Base-by-base conservation (phyloP, 2,329 filamentous ascomycete genomes). In the Sclerotiophoma versabilis region DNA sequence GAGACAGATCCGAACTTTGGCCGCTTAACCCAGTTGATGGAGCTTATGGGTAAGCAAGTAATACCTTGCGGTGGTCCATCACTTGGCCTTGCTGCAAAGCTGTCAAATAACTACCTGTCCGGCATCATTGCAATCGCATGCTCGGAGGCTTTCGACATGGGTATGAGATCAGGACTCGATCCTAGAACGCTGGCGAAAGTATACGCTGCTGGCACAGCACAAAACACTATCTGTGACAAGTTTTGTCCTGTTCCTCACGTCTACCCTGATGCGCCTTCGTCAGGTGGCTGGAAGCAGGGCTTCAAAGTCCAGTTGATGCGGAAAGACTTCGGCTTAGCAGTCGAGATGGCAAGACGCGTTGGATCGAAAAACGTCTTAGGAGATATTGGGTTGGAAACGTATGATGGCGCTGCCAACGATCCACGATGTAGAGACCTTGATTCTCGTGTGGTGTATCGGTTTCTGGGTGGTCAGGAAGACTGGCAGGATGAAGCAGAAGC, bases 51-150 rank as follows among this genome's bases (percentile, higher is more conserved):
- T 23, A 76, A 75, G 37, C 74, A 81, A 45, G 71, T 84, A 33
- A 81, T 87, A 43, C 75, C 82, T 4, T 87, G 84, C 59, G 84
- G 84, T 3, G 82, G 79, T 0, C 78, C 82, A 0, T 81, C 80
- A 0, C 75, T 85, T 0, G 84, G 84, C 0, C 77, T 87, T 3
- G 80, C 82, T 0, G 83, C 84, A 0, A 87, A 87, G 69, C 71
- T 87, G 5, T 84, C 79, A 49, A 87, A 87, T 64, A 87, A 87
- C 62, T 87, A 87, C 66, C 77, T 82, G 42, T 84, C 80, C 0
- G 83, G 82, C 1, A 73, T 85, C 19, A 86, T 87, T 52, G 80
- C 83, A 5, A 84, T 87, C 47, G 84, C 83, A 0, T 79, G 76
- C 36, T 78, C 81, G 0, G 84, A 87, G 66, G 83, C 83, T 1